Base-by-base conservation (phyloP, 2,329 filamentous ascomycete genomes). In the Fusarium nurragi region DNA sequence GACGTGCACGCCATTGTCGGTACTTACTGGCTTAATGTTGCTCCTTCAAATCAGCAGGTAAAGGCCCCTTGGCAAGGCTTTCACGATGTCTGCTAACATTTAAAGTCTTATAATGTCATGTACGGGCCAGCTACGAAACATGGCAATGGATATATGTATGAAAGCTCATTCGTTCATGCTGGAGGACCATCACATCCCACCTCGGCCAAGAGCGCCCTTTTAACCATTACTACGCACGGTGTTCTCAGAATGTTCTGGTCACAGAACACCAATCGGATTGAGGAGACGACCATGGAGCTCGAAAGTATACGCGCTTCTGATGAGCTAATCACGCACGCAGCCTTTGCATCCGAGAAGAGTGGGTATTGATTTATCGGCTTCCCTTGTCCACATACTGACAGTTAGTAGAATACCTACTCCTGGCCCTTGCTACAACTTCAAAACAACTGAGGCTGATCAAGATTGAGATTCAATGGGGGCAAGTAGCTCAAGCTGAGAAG, bases 1-100 rank as follows among this genome's bases (percentile, higher is more conserved):
- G 92, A 97, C 74, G 81, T 92, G 34, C 88, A 90, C 66, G 86
- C 89, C 46, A 82, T 97, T 6, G 92, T 96, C 8, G 95, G 94
- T 5, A 86, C 93, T 74, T 90, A 92, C 77, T 99, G 95, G 95
- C 81, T 98, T 52, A 81, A 83, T n/a, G 81, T 88, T 22, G 79
- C 84, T 25, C 81, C 84, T 5, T 72, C 73, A n/a, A 74, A 74
- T 69, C 77, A 78, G 68, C 77, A 81, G 72, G 75, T 77, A 57
- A 54, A 64, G 28, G 8, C 25, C 61, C 6, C 8, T 21, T 23
- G 13, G 12, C 10, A 5, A 38, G 3, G 16, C 16, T n/a, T 45
- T 11, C 3, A 3, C 3, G 5, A 13, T 16, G 8, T 34, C 9
- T 51, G 23, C 37, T 52, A 16, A 60, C 26, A 30, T 32, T 46